A percentile compares a stretch with the other conserved stretches of the same genome.
Conservation (phyloP, 2,329 filamentous ascomycete species). For the Xylariaceae sp. region DNA sequence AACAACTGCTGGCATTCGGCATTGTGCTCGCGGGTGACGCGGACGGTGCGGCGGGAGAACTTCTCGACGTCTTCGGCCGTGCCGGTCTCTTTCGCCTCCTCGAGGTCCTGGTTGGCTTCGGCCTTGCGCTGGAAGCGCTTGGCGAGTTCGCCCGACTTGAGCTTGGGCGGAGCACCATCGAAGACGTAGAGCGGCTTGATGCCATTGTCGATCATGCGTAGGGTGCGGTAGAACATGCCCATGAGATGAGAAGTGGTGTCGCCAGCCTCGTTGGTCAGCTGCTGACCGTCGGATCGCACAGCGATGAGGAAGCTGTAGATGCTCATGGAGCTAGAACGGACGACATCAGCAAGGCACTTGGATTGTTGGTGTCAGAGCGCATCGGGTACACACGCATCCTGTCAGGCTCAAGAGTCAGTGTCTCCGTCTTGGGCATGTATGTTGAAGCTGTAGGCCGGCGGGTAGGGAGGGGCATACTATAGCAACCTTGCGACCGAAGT, state of each 20-base stretch:
- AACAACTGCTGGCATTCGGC: conserved; percentile 86
- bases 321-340: conserved; percentile 78
- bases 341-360: conserved; percentile 6
- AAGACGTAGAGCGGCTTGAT: conserved; percentile 99
- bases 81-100: conserved; percentile 95
- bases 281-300: conserved; percentile 92
- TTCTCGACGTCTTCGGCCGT: conserved; percentile 98
- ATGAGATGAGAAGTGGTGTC: conserved; percentile 98
- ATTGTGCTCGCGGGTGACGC: conserved; percentile 96
- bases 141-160: conserved; percentile 95
- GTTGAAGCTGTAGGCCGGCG: not conserved
- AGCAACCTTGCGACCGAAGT: conserved; percentile 96
- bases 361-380: not conserved
- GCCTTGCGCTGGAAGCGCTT: conserved; percentile 95
- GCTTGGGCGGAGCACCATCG: conserved; percentile 91
- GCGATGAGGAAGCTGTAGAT: conserved; percentile 99
- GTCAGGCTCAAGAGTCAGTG: conserved; percentile 12
- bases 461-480: conserved; percentile 61
- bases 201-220: conserved; percentile 97
- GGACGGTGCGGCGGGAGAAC: conserved; percentile 87
- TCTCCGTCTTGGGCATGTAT: not conserved
- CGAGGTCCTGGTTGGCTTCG: conserved; percentile 82
- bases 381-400: conserved; percentile 53
- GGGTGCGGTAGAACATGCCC: conserved; percentile 98
- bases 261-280: conserved; percentile 90